phyloP scores from a whole-genome alignment of 1,284 basidiomycete species.

The Malassezia cuniculi region DNA sequence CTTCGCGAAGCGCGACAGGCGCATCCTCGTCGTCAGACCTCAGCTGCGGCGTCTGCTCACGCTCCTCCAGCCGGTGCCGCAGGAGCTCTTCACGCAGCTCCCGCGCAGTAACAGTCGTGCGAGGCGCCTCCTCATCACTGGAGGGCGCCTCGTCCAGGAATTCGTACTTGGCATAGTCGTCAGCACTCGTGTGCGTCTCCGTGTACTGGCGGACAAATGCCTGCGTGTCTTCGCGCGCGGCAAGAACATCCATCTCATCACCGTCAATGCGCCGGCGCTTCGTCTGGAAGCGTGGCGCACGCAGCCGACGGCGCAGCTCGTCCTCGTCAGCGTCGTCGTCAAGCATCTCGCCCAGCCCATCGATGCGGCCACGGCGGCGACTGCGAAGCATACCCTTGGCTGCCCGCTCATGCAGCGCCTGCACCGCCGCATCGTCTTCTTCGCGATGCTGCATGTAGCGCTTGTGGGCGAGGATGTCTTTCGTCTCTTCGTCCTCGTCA shows the following conservation, averaged over 20 bases:
- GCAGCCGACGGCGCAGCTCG: slow-evolving; percentile 17
- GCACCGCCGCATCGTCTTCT: slow-evolving; percentile 24
- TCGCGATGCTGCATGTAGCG: slow-evolving; percentile 29
- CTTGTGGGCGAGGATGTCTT: slow-evolving; percentile 25
- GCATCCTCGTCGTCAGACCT: slow-evolving; percentile 1
- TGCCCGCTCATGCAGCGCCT: slow-evolving; percentile 31
- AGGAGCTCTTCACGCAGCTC: slow-evolving; percentile 8
- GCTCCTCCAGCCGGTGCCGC: not conserved
- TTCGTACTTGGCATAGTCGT: slow-evolving; percentile 22
- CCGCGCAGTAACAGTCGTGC: slow-evolving; percentile 5
- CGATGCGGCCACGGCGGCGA: slow-evolving; percentile 15
- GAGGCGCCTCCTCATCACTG: slow-evolving; percentile 15
- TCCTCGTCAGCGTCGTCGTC: slow-evolving; percentile 42
- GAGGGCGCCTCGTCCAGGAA: slow-evolving; percentile 17
- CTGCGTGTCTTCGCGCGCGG: slow-evolving; percentile 22
- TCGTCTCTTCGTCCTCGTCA: slow-evolving; percentile 31
- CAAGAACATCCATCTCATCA: slow-evolving; percentile 31
- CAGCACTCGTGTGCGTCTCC: slow-evolving; percentile 20
- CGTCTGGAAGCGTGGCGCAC: slow-evolving; percentile 19
- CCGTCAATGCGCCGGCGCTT: slow-evolving; percentile 21
- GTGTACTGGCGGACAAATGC: slow-evolving; percentile 30
- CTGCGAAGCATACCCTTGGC: slow-evolving; percentile 25
- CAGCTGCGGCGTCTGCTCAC: not conserved
- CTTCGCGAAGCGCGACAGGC: not conserved
- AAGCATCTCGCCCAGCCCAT: slow-evolving; percentile 25